Base-by-base conservation (phyloP, 805 yeast genomes). In the Clavispora asparagi region DNA sequence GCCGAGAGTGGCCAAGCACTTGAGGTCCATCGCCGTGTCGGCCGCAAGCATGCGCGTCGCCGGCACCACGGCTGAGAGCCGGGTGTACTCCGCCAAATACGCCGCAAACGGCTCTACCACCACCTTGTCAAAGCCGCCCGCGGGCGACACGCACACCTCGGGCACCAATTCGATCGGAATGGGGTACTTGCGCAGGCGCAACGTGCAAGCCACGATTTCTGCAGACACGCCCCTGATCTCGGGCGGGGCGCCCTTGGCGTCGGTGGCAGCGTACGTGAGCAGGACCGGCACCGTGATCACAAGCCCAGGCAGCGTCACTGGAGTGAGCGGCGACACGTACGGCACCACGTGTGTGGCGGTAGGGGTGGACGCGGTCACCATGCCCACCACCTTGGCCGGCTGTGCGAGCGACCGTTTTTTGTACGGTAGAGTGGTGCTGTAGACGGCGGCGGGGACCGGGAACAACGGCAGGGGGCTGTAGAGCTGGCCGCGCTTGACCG, bases 121-220 rank as follows among this genome's bases (percentile, higher is more conserved):
- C 35, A 55, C 47, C 26, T 51, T 49, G 32, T 59, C 65, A 7
- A 62, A 42, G 29, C 48, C 47, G 38, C 61, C 67, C 28, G 46
- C 47, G 31, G 50, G 35, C 6, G 52, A 48, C 4, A 45, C 16
- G 45, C 48, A 54, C 50, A 58, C 43, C 10, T 51, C 50, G 39
- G 49, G 49, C 10, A 52, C 40, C 19, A 55, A 41, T 39, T 49
- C 56, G 26, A 55, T 41, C 12, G 58, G 58, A 23, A 48, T 65
- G 2, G 71, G 65, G 25, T 54, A 51, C 41, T 62, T 59, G 12
- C 61, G 57, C 1, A 74, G 64, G 38, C 61, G 54, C 14, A 64
- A 49, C 4, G 57, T 53, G 40, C 57, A 51, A 7, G 45, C 40
- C 26, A 48, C 52, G 11, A 55, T 30, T 32, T 53, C 51, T 6